phyloP scores from a whole-genome alignment of 345 rosid species.

The Euphorbia tirucalli region DNA sequence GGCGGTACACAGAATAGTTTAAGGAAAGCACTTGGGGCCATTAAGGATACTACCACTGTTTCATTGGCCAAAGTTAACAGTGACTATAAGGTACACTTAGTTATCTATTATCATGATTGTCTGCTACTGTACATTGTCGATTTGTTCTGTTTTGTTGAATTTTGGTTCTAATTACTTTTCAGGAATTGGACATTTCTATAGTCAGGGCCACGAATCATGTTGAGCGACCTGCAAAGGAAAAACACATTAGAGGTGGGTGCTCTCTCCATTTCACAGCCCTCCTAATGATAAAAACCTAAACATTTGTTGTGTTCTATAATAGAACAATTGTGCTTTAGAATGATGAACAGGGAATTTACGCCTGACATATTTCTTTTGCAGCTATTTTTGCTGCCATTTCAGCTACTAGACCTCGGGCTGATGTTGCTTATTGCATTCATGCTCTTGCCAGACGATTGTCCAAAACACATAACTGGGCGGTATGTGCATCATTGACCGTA shows the following conservation, averaged over 20 bases:
- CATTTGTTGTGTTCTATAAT: not conserved
- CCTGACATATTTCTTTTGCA: conserved; percentile 36
- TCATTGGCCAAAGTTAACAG: conserved; percentile 98
- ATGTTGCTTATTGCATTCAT: conserved; percentile 97
- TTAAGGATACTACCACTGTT: conserved; percentile 95
- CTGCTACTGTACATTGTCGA: not conserved
- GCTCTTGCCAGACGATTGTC: conserved; percentile 82
- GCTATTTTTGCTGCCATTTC: conserved; percentile 89
- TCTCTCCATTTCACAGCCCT: not conserved
- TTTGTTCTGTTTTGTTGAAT: not conserved
- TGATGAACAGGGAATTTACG: conserved; percentile 6
- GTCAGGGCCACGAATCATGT: conserved; percentile 96
- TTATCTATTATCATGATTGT: not conserved
- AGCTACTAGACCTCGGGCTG: conserved; percentile 97
- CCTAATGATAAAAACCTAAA: not conserved
- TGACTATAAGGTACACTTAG: conserved; percentile 70
- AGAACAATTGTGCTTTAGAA: not conserved
- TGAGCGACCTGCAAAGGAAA: conserved; percentile 89
- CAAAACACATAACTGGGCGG: conserved; percentile 98
- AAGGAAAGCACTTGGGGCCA: conserved; percentile 91
- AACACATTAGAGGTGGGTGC: conserved; percentile 67
- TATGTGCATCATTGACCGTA: conserved; percentile 31
- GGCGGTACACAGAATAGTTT: conserved; percentile 86
- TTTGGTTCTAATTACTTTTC: conserved; percentile 14
- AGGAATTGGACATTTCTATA: conserved; percentile 97